Conservation (phyloP, 192 early-diverging fungal genomes). For the Backusella sp. region DNA sequence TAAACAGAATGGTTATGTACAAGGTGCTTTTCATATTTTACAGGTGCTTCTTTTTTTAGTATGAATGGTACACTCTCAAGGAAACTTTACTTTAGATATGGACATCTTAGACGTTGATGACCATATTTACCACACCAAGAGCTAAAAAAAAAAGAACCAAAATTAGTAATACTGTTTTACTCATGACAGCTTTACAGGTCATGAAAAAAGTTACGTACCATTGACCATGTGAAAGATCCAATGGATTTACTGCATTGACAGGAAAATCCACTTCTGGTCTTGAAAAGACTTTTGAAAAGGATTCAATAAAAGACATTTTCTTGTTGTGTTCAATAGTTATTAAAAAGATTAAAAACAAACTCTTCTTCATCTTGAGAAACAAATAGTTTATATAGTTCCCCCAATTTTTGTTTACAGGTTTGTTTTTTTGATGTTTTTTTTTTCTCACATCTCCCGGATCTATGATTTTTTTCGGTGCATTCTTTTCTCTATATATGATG, state of each 20-base stretch:
- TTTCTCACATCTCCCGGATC: not conserved
- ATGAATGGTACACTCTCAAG: not conserved
- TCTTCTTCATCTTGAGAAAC: not conserved
- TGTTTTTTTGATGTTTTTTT: not conserved
- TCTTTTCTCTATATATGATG: not conserved
- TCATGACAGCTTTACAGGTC: not conserved
- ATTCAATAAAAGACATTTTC: too few species aligned
- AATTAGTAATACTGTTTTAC: not conserved
- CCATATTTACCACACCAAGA: not conserved
- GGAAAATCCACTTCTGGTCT: not conserved
- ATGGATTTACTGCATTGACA: not conserved
- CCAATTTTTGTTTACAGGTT: not conserved
- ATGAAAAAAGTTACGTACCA: not conserved
- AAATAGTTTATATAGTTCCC: not conserved
- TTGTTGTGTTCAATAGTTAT: too few species aligned
- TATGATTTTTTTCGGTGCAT: not conserved
- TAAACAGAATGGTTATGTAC: too few species aligned
- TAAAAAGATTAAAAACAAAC: not conserved
- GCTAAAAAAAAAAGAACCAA: not conserved
- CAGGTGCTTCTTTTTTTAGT: not conserved
- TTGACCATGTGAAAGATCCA: conserved; percentile 1
- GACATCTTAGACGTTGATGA: not conserved
- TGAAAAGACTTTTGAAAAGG: not conserved
- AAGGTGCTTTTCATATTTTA: not conserved
- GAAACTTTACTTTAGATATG: not conserved